phyloP scores from a whole-genome alignment of 805 yeast species.

The Barnettozyma vustinii region DNA sequence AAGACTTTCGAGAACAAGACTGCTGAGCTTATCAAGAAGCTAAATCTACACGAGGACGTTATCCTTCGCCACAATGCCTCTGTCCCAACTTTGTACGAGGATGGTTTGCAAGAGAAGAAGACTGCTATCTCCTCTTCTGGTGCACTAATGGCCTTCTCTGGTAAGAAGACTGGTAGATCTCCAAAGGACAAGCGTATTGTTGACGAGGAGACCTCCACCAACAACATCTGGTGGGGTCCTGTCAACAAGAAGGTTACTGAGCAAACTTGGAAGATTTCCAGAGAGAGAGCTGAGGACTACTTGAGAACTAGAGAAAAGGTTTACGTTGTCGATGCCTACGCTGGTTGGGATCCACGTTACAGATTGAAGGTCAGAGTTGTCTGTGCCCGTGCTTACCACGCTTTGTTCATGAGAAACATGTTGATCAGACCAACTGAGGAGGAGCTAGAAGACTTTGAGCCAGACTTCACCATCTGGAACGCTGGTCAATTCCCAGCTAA shows the following conservation, averaged over 20 bases:
- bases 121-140: constrained; percentile 91
- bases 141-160: constrained; percentile 93
- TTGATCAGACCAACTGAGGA: constrained; percentile 89
- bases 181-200: constrained; percentile 98
- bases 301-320: constrained; percentile 92
- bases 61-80: constrained; percentile 86
- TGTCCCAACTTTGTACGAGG: constrained; percentile 89
- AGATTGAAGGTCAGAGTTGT: constrained; percentile 92
- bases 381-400: constrained; percentile 98
- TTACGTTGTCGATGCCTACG: constrained; percentile 92
- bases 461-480: constrained; percentile 96
- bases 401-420: constrained; percentile 97
- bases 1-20: constrained; percentile 16
- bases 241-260: constrained; percentile 93
- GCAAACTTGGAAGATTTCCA: constrained; percentile 90
- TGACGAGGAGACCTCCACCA: constrained; percentile 80
- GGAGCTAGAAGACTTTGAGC: constrained; percentile 85
- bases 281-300: constrained; percentile 95
- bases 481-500: constrained; percentile 99
- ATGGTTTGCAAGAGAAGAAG: constrained; percentile 83
- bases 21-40: constrained; percentile 22
- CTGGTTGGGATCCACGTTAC: constrained; percentile 99
- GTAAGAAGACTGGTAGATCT: constrained; percentile 94
- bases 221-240: constrained; percentile 98
- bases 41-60: constrained; percentile 56